phyloP scores from a whole-genome alignment of 768 basidiomycete species.

The Lenzites betulinus region DNA sequence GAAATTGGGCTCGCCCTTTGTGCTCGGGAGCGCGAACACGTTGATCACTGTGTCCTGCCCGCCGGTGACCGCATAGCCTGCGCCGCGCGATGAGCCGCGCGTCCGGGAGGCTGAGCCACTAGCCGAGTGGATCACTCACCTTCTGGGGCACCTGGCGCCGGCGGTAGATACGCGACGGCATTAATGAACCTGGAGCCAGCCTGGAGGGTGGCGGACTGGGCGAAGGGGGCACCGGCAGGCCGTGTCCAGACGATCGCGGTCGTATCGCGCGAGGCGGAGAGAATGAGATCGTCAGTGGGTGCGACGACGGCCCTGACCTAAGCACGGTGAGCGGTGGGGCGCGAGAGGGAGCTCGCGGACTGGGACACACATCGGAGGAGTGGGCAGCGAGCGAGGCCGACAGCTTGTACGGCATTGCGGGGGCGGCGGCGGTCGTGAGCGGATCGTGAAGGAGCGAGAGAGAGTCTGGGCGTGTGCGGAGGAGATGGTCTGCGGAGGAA shows the following conservation, averaged over 20 bases:
- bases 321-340: slow-evolving; percentile 26
- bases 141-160: slow-evolving; percentile 66
- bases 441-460: slow-evolving; percentile 24
- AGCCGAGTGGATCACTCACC: slow-evolving; percentile 45
- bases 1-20: slow-evolving; percentile 74
- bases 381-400: slow-evolving; percentile 73
- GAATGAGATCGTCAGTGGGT: slow-evolving; percentile 72
- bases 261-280: slow-evolving; percentile 91
- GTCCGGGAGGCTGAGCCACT: slow-evolving; percentile 5
- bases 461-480: slow-evolving; percentile 19
- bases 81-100: slow-evolving; percentile 1
- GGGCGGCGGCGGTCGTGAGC: slow-evolving; percentile 12
- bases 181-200: slow-evolving; percentile 80
- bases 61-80: slow-evolving; percentile 81
- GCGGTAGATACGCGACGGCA: slow-evolving; percentile 75
- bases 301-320: slow-evolving; percentile 85
- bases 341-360: slow-evolving; percentile 5
- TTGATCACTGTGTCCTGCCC: slow-evolving; percentile 90
- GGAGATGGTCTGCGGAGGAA: slow-evolving; percentile 17
- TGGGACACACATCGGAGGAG: slow-evolving; percentile 68
- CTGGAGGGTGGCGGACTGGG: slow-evolving; percentile 52
- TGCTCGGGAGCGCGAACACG: slow-evolving; percentile 64
- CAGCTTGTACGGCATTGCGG: slow-evolving; percentile 70
- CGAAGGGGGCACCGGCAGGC: slow-evolving; percentile 51
- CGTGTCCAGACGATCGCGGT: slow-evolving; percentile 87